These are phyloP conservation scores for Sporisorium graminicola DNA, from an alignment of 1,284 basidiomycete genomes.

Conservation along the genomic window DNA sequence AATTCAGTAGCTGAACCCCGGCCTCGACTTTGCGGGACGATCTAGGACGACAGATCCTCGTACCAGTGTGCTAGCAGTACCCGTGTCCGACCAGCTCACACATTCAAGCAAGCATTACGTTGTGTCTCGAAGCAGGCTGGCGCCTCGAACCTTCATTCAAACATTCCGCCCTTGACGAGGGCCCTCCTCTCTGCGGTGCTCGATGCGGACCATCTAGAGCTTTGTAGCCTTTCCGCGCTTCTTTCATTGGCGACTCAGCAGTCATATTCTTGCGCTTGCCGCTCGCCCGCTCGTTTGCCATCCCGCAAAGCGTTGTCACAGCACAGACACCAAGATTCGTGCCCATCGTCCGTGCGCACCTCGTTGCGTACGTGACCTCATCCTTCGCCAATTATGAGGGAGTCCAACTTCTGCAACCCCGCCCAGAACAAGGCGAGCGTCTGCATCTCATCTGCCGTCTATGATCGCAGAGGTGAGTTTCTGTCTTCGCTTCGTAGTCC, in stretches of 20 bases:
- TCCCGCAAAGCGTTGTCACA: slow-evolving; percentile 4
- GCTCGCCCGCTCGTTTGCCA: neutral
- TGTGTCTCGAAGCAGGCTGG: neutral
- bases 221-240: slow-evolving; percentile 7
- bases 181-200: slow-evolving; percentile 1
- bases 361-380: slow-evolving; percentile 31
- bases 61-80: neutral
- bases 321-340: neutral
- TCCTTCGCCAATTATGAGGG: slow-evolving; percentile 79
- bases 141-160: neutral
- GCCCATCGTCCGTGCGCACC: slow-evolving; percentile 18
- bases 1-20: neutral
- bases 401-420: slow-evolving; percentile 96
- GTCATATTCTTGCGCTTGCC: slow-evolving; percentile 1
- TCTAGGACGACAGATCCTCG: neutral
- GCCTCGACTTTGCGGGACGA: neutral
- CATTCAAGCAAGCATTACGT: neutral
- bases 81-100: neutral
- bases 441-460: slow-evolving; percentile 92
- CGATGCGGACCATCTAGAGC: slow-evolving; percentile 8
- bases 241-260: neutral
- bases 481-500: neutral
- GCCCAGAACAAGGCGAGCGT: slow-evolving; percentile 95
- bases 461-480: slow-evolving; percentile 79
- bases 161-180: neutral